A percentile compares a stretch with the other conserved stretches of the same genome.
phyloP scores from a whole-genome alignment of 371 early-diverging fungal species.

The Lichtheimia hyalospora region DNA sequence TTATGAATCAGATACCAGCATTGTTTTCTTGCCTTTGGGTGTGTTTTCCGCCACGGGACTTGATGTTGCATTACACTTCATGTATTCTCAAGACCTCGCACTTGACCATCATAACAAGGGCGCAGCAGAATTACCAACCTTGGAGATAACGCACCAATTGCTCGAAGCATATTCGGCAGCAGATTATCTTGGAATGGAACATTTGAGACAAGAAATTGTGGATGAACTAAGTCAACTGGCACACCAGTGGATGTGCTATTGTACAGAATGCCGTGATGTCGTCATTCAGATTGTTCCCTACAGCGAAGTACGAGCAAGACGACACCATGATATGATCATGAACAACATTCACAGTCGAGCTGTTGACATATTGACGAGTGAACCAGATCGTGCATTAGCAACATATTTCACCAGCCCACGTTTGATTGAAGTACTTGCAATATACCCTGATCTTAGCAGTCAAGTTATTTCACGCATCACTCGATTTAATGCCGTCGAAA shows the following conservation, averaged over 20 bases:
- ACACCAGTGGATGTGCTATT: conserved; percentile 24
- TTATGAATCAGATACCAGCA: conserved; percentile 28
- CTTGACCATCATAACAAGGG: not conserved
- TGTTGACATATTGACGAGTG: conserved; percentile 6
- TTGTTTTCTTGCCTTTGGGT: conserved; percentile 25
- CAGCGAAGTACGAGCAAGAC: conserved; percentile 1
- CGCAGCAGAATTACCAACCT: conserved; percentile 1
- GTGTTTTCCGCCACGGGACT: conserved; percentile 23
- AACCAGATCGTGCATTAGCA: conserved; percentile 12
- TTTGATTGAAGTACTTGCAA: not conserved
- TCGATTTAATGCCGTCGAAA: conserved; percentile 20
- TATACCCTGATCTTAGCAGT: conserved; percentile 1
- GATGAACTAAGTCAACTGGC: conserved; percentile 7
- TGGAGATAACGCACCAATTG: conserved; percentile 9
- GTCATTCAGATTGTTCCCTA: conserved; percentile 10
- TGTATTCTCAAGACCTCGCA: conserved; percentile 30
- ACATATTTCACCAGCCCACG: conserved; percentile 12
- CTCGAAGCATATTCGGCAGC: conserved; percentile 20
- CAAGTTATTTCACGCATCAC: conserved; percentile 8
- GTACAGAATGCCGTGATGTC: conserved; percentile 11
- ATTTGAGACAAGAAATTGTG: conserved; percentile 7
- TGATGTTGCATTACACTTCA: conserved; percentile 24
- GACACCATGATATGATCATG: conserved; percentile 7
- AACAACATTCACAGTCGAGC: not conserved
- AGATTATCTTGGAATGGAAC: conserved; percentile 25